Conservation (phyloP, 179 eudicot genomes). For the Camellia oleifera region DNA sequence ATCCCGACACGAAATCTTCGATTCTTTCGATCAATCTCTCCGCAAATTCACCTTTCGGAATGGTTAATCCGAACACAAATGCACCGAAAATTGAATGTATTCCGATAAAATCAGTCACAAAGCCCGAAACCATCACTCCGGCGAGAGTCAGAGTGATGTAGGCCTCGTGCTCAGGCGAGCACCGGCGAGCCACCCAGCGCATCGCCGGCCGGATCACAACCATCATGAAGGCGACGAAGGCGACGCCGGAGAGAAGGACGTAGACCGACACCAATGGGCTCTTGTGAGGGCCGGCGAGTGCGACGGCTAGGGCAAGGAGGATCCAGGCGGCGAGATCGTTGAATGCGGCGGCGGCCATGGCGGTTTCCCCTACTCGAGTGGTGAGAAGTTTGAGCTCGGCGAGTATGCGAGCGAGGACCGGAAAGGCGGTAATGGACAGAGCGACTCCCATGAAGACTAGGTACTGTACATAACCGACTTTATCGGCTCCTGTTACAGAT, state of each 20-base stretch:
- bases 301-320: slow-evolving; percentile 49
- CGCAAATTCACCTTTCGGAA: slow-evolving; percentile 49
- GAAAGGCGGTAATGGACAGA: slow-evolving; percentile 40
- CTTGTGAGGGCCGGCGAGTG: slow-evolving; percentile 38
- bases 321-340: slow-evolving; percentile 64
- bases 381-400: slow-evolving; percentile 44
- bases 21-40: slow-evolving; percentile 37
- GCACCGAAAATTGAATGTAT: slow-evolving; percentile 63
- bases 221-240: slow-evolving; percentile 30
- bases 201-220: slow-evolving; percentile 24
- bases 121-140: slow-evolving; percentile 34
- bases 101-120: slow-evolving; percentile 50
- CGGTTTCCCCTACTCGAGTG: slow-evolving; percentile 36
- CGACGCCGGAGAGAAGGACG: slow-evolving; percentile 30
- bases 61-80: slow-evolving; percentile 47
- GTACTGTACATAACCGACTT: slow-evolving; percentile 26
- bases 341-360: slow-evolving; percentile 63
- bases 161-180: slow-evolving; percentile 23
- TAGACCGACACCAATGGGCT: slow-evolving; percentile 25
- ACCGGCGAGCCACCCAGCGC: slow-evolving; percentile 16
- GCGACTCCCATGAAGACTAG: slow-evolving; percentile 43
- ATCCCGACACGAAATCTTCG: slow-evolving; percentile 52
- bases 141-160: slow-evolving; percentile 27
- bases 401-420: slow-evolving; percentile 38
- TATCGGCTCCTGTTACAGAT: slow-evolving; percentile 26